phyloP scores from a whole-genome alignment of 2,329 filamentous ascomycete genomes.

The Colletotrichum destructivum region DNA sequence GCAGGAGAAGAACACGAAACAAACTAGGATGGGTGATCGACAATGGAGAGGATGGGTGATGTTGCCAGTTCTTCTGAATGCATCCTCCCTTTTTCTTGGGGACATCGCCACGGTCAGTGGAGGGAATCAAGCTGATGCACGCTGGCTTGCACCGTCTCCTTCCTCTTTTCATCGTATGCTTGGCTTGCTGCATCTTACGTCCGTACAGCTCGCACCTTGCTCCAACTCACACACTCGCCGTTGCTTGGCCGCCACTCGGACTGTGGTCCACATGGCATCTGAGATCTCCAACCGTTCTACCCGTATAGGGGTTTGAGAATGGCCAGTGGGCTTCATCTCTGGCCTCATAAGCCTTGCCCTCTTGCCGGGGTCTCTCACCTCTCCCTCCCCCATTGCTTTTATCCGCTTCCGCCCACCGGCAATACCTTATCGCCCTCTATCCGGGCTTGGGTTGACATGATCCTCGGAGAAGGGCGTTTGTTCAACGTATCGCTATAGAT shows the following conservation, averaged over 20 bases:
- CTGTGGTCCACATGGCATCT: slow-evolving; percentile 33
- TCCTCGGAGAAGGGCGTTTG: not conserved
- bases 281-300: slow-evolving; percentile 32
- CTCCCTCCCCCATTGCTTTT: not conserved
- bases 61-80: no score
- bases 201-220: slow-evolving; percentile 25
- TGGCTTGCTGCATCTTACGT: slow-evolving; percentile 28
- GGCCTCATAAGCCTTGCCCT: not conserved
- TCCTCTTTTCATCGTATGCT: not conserved
- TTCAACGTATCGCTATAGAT: not conserved
- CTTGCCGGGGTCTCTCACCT: not conserved
- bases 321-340: not conserved
- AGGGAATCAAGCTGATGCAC: not conserved
- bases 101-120: not conserved
- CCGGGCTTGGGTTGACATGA: not conserved
- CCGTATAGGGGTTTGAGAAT: not conserved
- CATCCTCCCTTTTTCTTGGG: not conserved
- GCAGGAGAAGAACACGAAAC: not conserved
- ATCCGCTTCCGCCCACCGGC: not conserved
- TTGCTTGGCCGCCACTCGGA: slow-evolving; percentile 25
- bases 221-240: slow-evolving; percentile 1
- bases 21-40: not conserved
- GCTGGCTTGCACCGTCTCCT: slow-evolving; percentile 4
- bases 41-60: not conserved
- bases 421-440: not conserved